These are phyloP conservation scores for Chenopodium quinoa DNA, from an alignment of 148 eudicot species.

Conservation along the genomic window DNA sequence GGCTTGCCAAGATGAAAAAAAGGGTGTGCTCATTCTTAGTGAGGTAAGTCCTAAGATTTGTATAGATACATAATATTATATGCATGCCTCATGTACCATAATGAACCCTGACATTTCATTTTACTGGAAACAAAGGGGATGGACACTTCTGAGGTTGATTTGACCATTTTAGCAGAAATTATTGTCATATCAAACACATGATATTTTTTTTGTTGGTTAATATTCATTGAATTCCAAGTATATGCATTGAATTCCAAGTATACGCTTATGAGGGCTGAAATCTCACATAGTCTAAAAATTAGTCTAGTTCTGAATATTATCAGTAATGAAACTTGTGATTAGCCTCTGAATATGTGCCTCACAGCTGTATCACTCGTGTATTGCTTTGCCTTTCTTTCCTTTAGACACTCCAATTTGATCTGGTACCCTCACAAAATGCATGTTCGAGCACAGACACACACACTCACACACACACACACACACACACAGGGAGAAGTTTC, in stretches of 20 bases:
- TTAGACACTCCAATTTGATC: no score
- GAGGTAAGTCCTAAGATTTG: constrained; percentile 48
- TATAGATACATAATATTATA: background rate
- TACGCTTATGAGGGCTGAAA: background rate
- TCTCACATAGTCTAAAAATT: no score
- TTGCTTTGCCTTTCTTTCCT: no score
- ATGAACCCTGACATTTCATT: background rate
- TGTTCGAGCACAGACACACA: no score
- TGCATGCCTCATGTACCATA: background rate
- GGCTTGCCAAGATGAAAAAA: constrained; percentile 89
- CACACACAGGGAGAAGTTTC: no score
- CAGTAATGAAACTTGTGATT: background rate
- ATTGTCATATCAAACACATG: background rate
- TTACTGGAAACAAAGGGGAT: no score
- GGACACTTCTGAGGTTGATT: background rate
- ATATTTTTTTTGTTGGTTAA: background rate
- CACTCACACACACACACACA: no score
- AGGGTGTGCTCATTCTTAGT: constrained; percentile 91
- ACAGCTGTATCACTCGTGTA: no score
- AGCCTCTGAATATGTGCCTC: background rate
- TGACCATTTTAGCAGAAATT: background rate
- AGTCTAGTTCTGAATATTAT: background rate
- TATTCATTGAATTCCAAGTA: background rate
- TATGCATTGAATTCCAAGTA: background rate
- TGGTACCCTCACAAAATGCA: no score